Percentiles rank a stretch among this genome's conserved stretches.
Conservation (phyloP, 257 asterid species). For the Plantago elongata region DNA sequence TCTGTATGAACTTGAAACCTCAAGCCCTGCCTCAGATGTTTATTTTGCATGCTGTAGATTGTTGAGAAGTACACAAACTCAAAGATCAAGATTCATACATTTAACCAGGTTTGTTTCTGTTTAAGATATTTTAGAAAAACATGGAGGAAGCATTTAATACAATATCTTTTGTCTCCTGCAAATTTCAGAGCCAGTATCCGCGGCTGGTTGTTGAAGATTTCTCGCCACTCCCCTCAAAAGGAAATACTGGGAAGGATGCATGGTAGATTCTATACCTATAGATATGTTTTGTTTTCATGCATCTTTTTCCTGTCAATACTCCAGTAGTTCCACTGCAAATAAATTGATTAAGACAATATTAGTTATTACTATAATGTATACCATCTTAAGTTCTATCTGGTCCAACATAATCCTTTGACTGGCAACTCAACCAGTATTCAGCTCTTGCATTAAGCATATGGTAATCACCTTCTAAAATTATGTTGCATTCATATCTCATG, state of each 20-base stretch:
- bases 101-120: conserved; percentile 65
- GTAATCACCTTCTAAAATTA: neutral
- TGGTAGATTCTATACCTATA: conserved; percentile 40
- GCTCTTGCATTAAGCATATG: conserved; percentile 5
- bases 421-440: conserved; percentile 7
- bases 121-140: no score
- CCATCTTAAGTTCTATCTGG: no score
- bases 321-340: neutral
- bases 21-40: conserved; percentile 23
- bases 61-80: conserved; percentile 75
- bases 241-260: conserved; percentile 85
- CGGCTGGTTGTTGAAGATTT: conserved; percentile 89
- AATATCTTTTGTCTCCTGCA: conserved; percentile 19
- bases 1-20: neutral
- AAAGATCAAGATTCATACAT: conserved; percentile 81
- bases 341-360: conserved; percentile 8
- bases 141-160: conserved; percentile 2
- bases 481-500: conserved; percentile 10
- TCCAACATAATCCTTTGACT: conserved; percentile 1
- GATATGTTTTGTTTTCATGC: neutral
- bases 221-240: conserved; percentile 78
- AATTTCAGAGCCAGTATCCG: conserved; percentile 90
- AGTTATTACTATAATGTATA: no score
- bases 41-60: conserved; percentile 45
- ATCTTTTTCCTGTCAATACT: conserved; percentile 9